These are phyloP conservation scores for Tylopilus orsonianus DNA, from an alignment of 1,284 basidiomycete genomes.

Conservation along the genomic window DNA sequence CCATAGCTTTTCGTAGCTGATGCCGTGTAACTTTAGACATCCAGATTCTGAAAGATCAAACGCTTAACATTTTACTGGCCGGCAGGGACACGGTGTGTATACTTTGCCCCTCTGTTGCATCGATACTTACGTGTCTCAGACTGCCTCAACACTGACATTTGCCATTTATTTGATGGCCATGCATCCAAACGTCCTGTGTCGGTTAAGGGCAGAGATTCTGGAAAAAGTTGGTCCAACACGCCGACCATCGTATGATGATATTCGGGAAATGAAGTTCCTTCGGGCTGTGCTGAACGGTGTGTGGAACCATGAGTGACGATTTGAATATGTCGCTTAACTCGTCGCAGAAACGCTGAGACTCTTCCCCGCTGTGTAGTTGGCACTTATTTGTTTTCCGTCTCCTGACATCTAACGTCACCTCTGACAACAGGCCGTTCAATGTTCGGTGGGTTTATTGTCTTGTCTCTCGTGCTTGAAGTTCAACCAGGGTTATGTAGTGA, in stretches of 20 bases:
- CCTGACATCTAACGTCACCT: neutral
- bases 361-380: conserved; percentile 56
- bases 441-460: conserved; percentile 34
- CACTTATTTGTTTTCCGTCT: neutral
- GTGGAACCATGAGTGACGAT: conserved; percentile 5
- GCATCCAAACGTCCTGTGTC: conserved; percentile 44
- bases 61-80: conserved; percentile 43
- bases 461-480: neutral
- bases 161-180: conserved; percentile 54
- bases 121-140: conserved; percentile 34
- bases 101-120: conserved; percentile 4
- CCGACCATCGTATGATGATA: conserved; percentile 52
- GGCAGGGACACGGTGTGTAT: conserved; percentile 42
- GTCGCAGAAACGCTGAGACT: conserved; percentile 54
- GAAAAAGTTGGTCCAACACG: conserved; percentile 44
- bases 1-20: conserved; percentile 35
- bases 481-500: conserved; percentile 27
- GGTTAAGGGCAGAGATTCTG: conserved; percentile 56
- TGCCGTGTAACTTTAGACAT: conserved; percentile 34
- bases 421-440: conserved; percentile 47
- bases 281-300: conserved; percentile 60
- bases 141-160: conserved; percentile 53
- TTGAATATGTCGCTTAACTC: neutral
- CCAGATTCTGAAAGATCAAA: conserved; percentile 39
- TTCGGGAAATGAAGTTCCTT: conserved; percentile 57